Percentiles rank a stretch among this genome's conserved stretches.
These are phyloP conservation scores for Xylariales sp. DNA, from an alignment of 2,329 filamentous ascomycete species.

Conservation along the genomic window DNA sequence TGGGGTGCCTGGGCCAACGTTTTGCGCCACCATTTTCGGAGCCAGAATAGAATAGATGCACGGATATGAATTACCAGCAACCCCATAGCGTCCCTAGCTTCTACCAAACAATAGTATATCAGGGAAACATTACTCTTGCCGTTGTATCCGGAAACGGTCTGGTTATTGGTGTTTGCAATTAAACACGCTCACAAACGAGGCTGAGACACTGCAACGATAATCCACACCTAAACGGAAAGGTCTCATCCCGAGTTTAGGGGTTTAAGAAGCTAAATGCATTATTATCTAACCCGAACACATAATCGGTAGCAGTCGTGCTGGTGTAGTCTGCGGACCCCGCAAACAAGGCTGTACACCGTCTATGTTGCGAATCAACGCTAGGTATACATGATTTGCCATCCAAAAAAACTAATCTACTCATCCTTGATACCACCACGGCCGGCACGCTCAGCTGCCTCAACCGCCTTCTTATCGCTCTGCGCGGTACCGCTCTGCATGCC, in stretches of 20 bases:
- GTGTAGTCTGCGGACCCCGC: background rate
- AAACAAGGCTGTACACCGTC: background rate
- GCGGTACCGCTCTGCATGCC: slow-evolving; percentile 77
- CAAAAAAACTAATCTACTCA: slow-evolving; percentile 61
- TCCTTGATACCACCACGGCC: slow-evolving; percentile 78
- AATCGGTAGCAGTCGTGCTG: background rate
- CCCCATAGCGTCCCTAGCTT: background rate
- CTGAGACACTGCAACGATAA: background rate
- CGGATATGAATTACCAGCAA: background rate
- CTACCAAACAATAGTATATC: background rate
- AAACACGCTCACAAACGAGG: background rate
- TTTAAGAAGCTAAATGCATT: slow-evolving; percentile 15
- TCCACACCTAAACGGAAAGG: background rate
- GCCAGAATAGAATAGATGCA: background rate
- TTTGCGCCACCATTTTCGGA: background rate
- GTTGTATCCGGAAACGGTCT: background rate
- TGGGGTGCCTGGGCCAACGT: background rate
- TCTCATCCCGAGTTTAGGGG: background rate
- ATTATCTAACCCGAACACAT: slow-evolving; percentile 20
- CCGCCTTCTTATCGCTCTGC: slow-evolving; percentile 92
- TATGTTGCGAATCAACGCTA: background rate
- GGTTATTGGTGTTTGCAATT: background rate
- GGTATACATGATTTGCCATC: background rate
- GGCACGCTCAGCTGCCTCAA: slow-evolving; percentile 82
- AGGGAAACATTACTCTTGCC: background rate